Evolutionary conservation across 106 monocot species (phyloP), one percentile per base, ranked within the genome.

Genomic region (Acorus gramineus): DNA sequence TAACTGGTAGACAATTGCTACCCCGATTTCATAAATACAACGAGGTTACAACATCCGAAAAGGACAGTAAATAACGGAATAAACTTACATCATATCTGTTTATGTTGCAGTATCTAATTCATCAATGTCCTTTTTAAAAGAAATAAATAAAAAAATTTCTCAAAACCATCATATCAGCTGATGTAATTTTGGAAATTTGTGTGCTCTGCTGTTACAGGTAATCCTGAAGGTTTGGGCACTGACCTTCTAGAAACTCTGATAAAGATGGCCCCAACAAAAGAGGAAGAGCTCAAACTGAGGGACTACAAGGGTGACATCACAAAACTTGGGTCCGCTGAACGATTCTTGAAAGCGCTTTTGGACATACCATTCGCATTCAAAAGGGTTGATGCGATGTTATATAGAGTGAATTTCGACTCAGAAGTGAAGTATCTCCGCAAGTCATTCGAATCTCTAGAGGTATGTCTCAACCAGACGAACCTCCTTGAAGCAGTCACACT

Each of bases 221-320:
- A 85, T 46, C 60, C 78, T 60, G 89, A 89, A 74, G 67, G 72
- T 50, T 63, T 93, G 56, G 93, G 89, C 42, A 43, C 68, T 60
- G 93, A 89, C 47, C 82, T 93, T 68, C 77, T 89, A 28, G 90
- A 95, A 63, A 82, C 80, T 42, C 66, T 94, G 53, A 74, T 84
- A 9, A 94, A 86, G 71, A 84, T 95, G 94, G 94, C 82, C 66
- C 94, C 94, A 11, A 95, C 82, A 4, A 90, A 85, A 67, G 86
- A 90, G 69, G 93, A 93, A 79, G 93, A 93, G 66, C 50, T 86
- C 44, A 85, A 68, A 63, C 61, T 93, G 49, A 78, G 74, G 57
- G 73, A 81, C 49, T 86, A 83, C 82, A 77, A 8, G 53, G 85
- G 80, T 67, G 93, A 93, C 42, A 12, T 76, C 44, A 69, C 81